phyloP scores from a whole-genome alignment of 78 protist genomes.

The Isochrysis galbana region DNA sequence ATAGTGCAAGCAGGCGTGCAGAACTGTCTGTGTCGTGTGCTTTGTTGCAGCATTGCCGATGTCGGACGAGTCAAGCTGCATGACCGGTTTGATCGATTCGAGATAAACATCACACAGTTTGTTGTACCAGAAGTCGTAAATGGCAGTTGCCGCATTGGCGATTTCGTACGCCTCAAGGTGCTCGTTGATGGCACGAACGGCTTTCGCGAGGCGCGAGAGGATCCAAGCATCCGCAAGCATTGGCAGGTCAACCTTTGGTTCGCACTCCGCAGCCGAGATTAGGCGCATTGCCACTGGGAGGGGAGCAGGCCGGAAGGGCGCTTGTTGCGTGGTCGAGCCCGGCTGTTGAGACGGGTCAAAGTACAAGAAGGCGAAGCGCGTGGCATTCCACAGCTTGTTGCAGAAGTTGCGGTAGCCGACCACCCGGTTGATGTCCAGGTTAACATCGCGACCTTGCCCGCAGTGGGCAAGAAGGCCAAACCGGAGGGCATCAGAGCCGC shows the following conservation, averaged over 20 bases:
- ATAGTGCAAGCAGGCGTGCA: slow-evolving; percentile 78
- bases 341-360: too few species aligned
- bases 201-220: slow-evolving; percentile 65
- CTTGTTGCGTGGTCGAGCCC: background rate
- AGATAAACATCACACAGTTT: slow-evolving; percentile 93
- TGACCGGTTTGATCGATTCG: slow-evolving; percentile 75
- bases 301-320: background rate
- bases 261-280: too few species aligned
- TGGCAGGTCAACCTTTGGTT: background rate
- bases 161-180: slow-evolving; percentile 65
- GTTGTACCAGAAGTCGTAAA: slow-evolving; percentile 76
- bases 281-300: background rate
- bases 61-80: background rate
- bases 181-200: slow-evolving; percentile 50
- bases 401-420: slow-evolving; percentile 88
- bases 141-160: slow-evolving; percentile 64
- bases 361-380: slow-evolving; percentile 5
- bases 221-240: background rate
- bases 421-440: slow-evolving; percentile 57
- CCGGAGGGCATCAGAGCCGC: slow-evolving; percentile 91
- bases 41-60: background rate
- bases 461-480: slow-evolving; percentile 55
- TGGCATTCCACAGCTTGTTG: slow-evolving; percentile 97
- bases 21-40: slow-evolving; percentile 33
- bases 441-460: slow-evolving; percentile 19